Percentiles rank a stretch among this genome's conserved stretches.
phyloP scores from a whole-genome alignment of 2,329 filamentous ascomycete genomes.

The Aspergillus latus region DNA sequence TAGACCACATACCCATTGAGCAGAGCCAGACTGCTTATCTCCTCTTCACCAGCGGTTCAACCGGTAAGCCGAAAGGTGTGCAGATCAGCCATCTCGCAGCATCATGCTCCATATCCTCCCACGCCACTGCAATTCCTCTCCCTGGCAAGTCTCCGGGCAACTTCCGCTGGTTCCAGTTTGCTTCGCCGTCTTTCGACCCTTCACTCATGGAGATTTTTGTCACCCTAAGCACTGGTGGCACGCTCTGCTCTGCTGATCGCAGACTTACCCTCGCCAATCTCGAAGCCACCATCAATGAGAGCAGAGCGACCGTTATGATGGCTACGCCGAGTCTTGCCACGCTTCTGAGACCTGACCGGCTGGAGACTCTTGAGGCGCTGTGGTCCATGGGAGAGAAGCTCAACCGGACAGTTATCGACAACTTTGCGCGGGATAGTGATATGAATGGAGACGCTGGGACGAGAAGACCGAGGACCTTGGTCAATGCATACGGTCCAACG shows the following conservation, averaged over 20 bases:
- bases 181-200: constrained; percentile 37
- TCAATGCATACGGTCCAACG: constrained; percentile 37
- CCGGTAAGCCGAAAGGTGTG: constrained; percentile 37
- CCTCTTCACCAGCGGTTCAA: constrained; percentile 38
- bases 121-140: constrained; percentile 28
- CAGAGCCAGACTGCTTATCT: constrained; percentile 32
- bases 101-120: constrained; percentile 33
- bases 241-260: constrained; percentile 36
- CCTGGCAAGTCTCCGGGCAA: constrained; percentile 20
- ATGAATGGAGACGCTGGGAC: not conserved
- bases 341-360: constrained; percentile 30
- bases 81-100: constrained; percentile 32
- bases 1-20: constrained; percentile 15
- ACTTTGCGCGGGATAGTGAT: constrained; percentile 24
- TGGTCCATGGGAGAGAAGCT: constrained; percentile 39
- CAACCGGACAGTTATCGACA: constrained; percentile 34
- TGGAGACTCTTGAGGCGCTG: constrained; percentile 29
- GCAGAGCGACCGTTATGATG: constrained; percentile 39
- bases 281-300: constrained; percentile 28
- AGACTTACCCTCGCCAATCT: constrained; percentile 31
- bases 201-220: constrained; percentile 35
- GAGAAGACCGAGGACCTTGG: constrained; percentile 20
- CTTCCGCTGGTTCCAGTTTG: constrained; percentile 42
- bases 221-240: constrained; percentile 32
- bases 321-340: constrained; percentile 41